Percentiles rank a stretch among this genome's conserved stretches.
Evolutionary conservation across 257 asterid genomes (phyloP).

Genomic region (Henckelia pumila): DNA sequence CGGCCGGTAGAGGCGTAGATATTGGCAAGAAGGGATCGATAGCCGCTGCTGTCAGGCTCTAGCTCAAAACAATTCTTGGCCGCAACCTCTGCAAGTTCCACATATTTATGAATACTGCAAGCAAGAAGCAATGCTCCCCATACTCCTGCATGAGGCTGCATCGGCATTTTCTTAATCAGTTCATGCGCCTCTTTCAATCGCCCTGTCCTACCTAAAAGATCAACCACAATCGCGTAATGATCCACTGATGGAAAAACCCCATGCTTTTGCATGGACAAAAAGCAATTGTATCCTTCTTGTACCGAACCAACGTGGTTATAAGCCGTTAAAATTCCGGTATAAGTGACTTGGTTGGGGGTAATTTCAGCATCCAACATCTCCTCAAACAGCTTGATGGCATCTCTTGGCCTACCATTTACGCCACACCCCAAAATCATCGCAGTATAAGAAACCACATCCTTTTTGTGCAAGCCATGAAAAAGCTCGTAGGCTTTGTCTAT

Average conservation of each 20-base stretch:
- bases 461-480: conserved; percentile 41
- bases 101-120: conserved; percentile 74
- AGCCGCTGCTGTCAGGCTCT: conserved; percentile 67
- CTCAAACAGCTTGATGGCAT: conserved; percentile 62
- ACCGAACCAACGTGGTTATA: conserved; percentile 70
- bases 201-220: conserved; percentile 78
- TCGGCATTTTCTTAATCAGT: conserved; percentile 66
- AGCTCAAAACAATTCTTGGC: conserved; percentile 64
- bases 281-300: conserved; percentile 73
- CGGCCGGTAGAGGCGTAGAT: conserved; percentile 72
- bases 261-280: conserved; percentile 49
- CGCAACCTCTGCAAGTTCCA: conserved; percentile 77
- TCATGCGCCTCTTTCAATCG: conserved; percentile 63
- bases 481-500: conserved; percentile 69
- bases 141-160: conserved; percentile 72
- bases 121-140: conserved; percentile 97
- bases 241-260: conserved; percentile 71
- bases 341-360: conserved; percentile 62
- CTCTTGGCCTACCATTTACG: conserved; percentile 65
- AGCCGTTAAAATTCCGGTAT: conserved; percentile 68
- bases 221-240: conserved; percentile 81
- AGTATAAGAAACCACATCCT: conserved; percentile 75
- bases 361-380: conserved; percentile 54
- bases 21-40: conserved; percentile 74
- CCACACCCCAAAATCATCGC: conserved; percentile 91